Conservation (phyloP, 164 flowering plant species). For the Santalum album region DNA sequence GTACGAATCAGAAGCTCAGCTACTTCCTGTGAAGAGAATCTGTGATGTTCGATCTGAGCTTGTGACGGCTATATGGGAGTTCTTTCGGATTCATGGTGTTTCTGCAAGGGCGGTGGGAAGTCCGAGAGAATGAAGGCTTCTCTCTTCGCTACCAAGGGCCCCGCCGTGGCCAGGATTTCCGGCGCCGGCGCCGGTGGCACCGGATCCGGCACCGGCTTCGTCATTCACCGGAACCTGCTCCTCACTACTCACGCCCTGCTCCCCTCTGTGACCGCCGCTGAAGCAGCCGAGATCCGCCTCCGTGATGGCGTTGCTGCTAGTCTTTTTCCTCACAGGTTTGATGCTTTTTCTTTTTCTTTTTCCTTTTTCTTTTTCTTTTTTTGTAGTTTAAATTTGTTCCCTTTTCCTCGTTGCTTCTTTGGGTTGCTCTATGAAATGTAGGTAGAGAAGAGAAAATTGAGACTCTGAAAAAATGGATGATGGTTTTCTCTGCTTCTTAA, state of each 20-base stretch:
- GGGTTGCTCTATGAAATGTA: no score
- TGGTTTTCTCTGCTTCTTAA: no score
- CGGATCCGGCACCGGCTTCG: constrained; percentile 49
- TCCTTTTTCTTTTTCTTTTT: no score
- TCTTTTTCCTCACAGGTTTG: constrained; percentile 83
- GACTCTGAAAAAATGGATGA: no score
- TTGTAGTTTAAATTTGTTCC: no score
- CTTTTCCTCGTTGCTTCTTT: no score
- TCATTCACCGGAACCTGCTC: constrained; percentile 72
- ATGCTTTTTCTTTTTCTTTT: background rate
- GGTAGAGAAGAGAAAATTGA: no score
- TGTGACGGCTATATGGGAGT: constrained; percentile 36
- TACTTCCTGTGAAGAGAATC: no score
- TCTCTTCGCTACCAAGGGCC: constrained; percentile 55
- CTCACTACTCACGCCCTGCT: constrained; percentile 76
- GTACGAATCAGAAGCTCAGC: no score
- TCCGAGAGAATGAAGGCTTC: constrained; percentile 75
- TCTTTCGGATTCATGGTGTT: constrained; percentile 69
- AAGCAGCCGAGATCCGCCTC: constrained; percentile 71
- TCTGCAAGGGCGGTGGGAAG: constrained; percentile 90
- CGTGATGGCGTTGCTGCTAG: constrained; percentile 55
- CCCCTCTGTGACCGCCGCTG: constrained; percentile 69
- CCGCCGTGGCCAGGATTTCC: constrained; percentile 58
- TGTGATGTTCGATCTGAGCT: constrained; percentile 1
- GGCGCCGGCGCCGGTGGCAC: constrained; percentile 13